Evolutionary conservation across 805 yeast genomes (phyloP).

Genomic region (Sugiyamaella smithiae): DNA sequence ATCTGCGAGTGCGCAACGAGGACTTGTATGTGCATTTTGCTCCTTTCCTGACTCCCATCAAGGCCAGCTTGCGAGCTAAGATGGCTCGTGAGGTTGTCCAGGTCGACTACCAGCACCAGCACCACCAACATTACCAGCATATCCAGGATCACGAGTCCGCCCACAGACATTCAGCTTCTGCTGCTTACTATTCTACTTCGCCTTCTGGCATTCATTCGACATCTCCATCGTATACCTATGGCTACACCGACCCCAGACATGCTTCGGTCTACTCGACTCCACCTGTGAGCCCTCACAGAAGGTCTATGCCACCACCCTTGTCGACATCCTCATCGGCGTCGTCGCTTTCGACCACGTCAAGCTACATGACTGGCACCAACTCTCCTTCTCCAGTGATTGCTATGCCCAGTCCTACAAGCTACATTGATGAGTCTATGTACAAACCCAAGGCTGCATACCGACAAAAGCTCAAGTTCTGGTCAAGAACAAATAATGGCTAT

Average conservation of each 20-base stretch:
- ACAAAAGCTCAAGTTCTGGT: constrained; percentile 1
- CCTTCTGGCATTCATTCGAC: too few species aligned
- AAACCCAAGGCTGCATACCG: background rate
- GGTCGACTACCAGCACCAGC: constrained; percentile 3
- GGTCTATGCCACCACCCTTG: constrained; percentile 5
- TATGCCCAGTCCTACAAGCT: constrained; percentile 10
- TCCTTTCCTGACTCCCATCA: constrained; percentile 75
- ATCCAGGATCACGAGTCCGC: constrained; percentile 1
- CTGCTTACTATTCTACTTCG: constrained; percentile 8
- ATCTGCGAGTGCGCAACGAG: constrained; percentile 62
- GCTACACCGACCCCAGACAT: background rate
- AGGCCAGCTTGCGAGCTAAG: constrained; percentile 41
- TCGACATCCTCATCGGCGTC: constrained; percentile 15
- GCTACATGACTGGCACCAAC: background rate
- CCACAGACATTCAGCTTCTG: constrained; percentile 3
- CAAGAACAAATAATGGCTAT: background rate
- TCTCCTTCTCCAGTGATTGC: constrained; percentile 7
- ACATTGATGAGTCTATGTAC: background rate
- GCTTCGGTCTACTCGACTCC: constrained; percentile 6
- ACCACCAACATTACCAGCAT: constrained; percentile 10
- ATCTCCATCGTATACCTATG: background rate
- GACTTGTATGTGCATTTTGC: constrained; percentile 69
- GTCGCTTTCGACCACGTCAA: background rate
- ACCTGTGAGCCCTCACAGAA: constrained; percentile 9
- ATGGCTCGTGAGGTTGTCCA: background rate